Evolutionary conservation across 805 yeast species (phyloP), one percentile per base, ranked within the genome.

Genomic region (Yarrowia sp.): DNA sequence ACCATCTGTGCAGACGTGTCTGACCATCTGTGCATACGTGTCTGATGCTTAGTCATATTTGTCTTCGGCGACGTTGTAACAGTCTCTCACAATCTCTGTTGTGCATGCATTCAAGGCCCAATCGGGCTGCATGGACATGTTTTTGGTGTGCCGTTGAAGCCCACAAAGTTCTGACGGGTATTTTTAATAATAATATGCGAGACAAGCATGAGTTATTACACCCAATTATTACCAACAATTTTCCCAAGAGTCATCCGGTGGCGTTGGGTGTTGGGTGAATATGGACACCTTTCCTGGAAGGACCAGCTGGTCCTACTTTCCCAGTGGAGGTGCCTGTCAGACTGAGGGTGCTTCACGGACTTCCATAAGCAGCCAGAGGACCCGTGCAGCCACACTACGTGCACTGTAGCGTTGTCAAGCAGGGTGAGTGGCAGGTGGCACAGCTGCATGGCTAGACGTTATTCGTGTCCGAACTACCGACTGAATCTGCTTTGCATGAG

Each of bases 381-480:
- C 36, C 52, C 52, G 52, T 11, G 51, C 54, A 30, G 54, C 54
- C 38, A 48, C 38, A n/a, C 38, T 48, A 48, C 21, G 4, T 12
- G 32, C 38, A 32, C 54, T 48, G 54, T 48, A 48, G 38, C 54
- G 54, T 24, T 48, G 54, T 48, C 38, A 30, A 17, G 38, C 54
- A 32, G 54, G 38, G 54, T 8, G 38, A 32, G 28, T 21, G 38
- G 38, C 54, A 48, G 54, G 32, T 36, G 30, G 52, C 51, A 32
- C 52, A 32, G 54, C 54, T 48, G 54, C 54, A 48, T 11, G 52
- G 19, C 12, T 28, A 16, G 54, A 48, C 54, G 19, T 48, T 48
- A 19, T n/a, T 43, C 32, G 49, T 16, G 32, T 16, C 49, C 46
- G 10, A 22, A 16, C 21, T 43, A 43, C 24, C 24, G 49, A 43